Evolutionary conservation across 2,329 filamentous ascomycete species (phyloP).

Genomic region (Teratosphaeria epicoccoides): DNA sequence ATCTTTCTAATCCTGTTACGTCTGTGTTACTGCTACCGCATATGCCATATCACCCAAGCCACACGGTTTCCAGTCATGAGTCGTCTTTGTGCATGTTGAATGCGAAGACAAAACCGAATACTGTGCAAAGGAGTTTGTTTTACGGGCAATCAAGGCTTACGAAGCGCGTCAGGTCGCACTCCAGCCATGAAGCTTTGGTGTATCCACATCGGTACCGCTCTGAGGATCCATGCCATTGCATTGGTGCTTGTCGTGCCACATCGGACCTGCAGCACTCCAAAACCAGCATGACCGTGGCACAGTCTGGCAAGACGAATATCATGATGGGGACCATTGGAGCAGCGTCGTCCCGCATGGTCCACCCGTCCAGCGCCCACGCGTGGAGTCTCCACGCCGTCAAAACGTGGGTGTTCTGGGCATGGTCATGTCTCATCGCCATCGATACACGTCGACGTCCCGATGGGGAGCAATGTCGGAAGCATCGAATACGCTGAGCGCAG

Average conservation of each 20-base stretch:
- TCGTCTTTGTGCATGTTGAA: background rate
- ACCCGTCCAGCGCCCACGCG: background rate
- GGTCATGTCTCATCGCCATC: too few relatives aligned
- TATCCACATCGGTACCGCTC: conserved; percentile 1
- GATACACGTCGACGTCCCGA: too few relatives aligned
- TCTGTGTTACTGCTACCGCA: background rate
- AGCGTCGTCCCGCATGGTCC: background rate
- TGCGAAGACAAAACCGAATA: background rate
- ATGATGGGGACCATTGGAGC: background rate
- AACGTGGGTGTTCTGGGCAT: too few relatives aligned
- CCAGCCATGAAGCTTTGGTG: background rate
- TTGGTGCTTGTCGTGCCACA: conserved; percentile 2
- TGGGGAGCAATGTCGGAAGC: too few relatives aligned
- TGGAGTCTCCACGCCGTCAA: background rate
- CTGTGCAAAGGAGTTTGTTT: background rate
- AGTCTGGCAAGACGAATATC: background rate
- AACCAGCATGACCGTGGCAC: background rate
- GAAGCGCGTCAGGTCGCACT: conserved; percentile 1
- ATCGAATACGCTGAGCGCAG: too few relatives aligned
- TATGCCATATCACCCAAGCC: background rate
- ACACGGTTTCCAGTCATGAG: background rate
- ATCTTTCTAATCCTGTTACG: background rate
- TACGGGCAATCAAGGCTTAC: background rate
- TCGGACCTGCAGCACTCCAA: conserved; percentile 1
- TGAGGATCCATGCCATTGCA: background rate